phyloP scores from a whole-genome alignment of 2,329 filamentous ascomycete genomes.

The Cytospora paraplurivora region DNA sequence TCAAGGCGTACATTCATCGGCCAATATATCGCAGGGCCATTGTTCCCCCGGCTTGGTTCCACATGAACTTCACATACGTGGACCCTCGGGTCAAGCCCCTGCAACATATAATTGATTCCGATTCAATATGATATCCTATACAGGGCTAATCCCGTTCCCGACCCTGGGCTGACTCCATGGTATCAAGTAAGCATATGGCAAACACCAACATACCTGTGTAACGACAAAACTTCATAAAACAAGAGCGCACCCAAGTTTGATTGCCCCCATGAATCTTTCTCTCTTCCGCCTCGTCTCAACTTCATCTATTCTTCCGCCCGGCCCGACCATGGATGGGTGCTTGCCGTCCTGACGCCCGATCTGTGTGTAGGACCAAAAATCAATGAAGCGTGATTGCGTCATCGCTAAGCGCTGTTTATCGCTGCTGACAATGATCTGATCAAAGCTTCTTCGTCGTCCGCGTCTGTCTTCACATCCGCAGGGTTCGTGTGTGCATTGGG shows the following conservation, averaged over 20 bases:
- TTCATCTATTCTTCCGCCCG: neutral
- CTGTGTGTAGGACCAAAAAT: neutral
- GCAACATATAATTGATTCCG: neutral
- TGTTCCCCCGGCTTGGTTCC: neutral
- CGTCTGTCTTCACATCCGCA: neutral
- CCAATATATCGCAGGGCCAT: neutral
- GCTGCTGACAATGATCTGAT: conserved; percentile 20
- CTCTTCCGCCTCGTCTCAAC: conserved; percentile 12
- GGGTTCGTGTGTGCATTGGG: neutral
- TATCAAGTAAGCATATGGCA: conserved; percentile 16
- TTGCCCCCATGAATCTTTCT: conserved; percentile 4
- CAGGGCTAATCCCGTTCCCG: neutral
- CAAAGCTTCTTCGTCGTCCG: conserved; percentile 13
- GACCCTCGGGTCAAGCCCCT: neutral
- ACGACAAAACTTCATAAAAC: conserved; percentile 6
- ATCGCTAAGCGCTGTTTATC: conserved; percentile 15
- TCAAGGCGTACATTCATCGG: neutral
- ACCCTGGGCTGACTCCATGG: neutral
- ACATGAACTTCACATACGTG: neutral
- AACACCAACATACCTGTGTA: conserved; percentile 14
- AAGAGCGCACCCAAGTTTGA: conserved; percentile 10
- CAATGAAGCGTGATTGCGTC: neutral
- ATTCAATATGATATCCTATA: conserved; percentile 3
- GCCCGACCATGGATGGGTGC: neutral
- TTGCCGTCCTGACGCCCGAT: conserved; percentile 22